Percentiles rank a stretch among this genome's conserved stretches.
These are phyloP conservation scores for Candida ascalaphidarum DNA, from an alignment of 805 yeast genomes.

Conservation along the genomic window DNA sequence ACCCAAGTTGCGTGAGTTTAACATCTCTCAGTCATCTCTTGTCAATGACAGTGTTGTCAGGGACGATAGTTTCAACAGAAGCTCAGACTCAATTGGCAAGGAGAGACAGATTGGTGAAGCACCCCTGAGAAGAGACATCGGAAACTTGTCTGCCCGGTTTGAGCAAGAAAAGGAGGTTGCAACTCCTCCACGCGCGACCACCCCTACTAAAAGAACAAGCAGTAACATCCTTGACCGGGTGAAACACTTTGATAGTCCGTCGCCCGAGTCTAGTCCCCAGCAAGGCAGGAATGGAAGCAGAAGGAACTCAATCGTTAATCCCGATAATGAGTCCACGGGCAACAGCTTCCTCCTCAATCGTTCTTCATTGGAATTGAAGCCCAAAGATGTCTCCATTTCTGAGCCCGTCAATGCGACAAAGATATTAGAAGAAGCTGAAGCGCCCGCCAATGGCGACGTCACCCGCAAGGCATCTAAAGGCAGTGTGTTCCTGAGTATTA, in stretches of 20 bases:
- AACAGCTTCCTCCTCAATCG: too few species aligned
- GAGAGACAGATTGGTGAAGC: conserved; percentile 41
- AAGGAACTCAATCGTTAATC: conserved; percentile 5
- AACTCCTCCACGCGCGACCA: too few species aligned
- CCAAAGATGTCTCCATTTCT: too few species aligned
- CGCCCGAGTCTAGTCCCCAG: conserved; percentile 6
- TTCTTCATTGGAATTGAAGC: too few species aligned
- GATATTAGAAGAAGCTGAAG: not conserved
- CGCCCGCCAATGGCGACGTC: conserved; percentile 7
- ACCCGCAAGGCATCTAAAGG: conserved; percentile 8
- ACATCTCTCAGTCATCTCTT: too few species aligned
- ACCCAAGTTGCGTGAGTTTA: too few species aligned
- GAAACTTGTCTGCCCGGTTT: conserved; percentile 7
- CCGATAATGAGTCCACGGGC: conserved; percentile 4
- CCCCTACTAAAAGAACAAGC: conserved; percentile 12
- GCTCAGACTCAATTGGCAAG: conserved; percentile 3
- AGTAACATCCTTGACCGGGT: conserved; percentile 28
- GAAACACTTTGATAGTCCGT: conserved; percentile 26
- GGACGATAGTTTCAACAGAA: too few species aligned
- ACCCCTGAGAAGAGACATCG: conserved; percentile 63
- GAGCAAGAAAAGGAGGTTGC: conserved; percentile 8
- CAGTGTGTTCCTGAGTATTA: conserved; percentile 26
- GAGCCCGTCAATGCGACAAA: not conserved
- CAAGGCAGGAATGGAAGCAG: conserved; percentile 21
- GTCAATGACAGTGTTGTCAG: too few species aligned